Base-by-base conservation (phyloP, 129 eudicot genomes). In the Centrapalus pauciflorus region DNA sequence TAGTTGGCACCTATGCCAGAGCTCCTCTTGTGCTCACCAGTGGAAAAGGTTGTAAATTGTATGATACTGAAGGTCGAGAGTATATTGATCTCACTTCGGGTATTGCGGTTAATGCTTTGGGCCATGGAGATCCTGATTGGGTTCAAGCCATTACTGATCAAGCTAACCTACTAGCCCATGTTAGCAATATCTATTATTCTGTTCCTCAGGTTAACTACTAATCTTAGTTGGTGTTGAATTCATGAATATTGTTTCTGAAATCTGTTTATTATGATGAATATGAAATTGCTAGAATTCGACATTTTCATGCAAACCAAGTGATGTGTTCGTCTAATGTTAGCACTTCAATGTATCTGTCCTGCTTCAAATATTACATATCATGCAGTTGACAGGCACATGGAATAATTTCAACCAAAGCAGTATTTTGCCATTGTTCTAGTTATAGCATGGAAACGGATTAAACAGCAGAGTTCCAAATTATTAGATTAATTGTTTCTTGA, bases 121-220 rank as follows among this genome's bases (percentile, higher is more conserved):
- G 98, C 19, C 95, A 92, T 80, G 85, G 84, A 20, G 96, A 92
- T 73, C 81, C 95, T 13, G 91, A 88, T 73, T 92, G 95, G 98
- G 33, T 85, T 14, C 34, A 27, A 6, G 96, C 95, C 0, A 72
- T 92, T 5, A 73, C 82, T 0, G 63, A 81, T 67, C 95, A 86
- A 37, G 95, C 88, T 28, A 71, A 56, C 4, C 20, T 35, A 8
- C 81, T 90, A 12, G 63, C 95, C 3, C 97, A 86, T 72, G 90
- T 86, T 34, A 81, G 97, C 90, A 90, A 86, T 46, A 26, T 81
- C 4, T 88, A 70, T 64, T 76, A 81, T 70, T 11, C 98, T 13
- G 25, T 85, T 30, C 98, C 95, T 1, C 95, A 84, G 97, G 97
- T 90, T n/a, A n/a, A n/a, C n/a, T n/a, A n/a, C n/a, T 16, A 1